phyloP scores from a whole-genome alignment of 106 monocot genomes.

The Alisma plantagoaquatica region DNA sequence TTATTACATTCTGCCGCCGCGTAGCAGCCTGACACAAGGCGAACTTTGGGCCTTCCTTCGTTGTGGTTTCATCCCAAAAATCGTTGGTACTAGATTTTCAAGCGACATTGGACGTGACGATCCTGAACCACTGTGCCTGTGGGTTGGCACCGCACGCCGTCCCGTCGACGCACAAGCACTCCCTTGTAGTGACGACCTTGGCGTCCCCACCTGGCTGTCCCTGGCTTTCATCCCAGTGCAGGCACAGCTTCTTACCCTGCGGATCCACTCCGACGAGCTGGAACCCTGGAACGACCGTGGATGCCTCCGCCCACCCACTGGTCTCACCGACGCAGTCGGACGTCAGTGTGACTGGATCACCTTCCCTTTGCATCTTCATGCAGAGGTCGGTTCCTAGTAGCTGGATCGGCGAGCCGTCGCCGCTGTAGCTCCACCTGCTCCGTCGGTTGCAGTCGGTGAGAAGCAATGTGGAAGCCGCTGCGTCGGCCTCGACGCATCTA shows the following conservation, averaged over 20 bases:
- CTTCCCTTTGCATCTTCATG: conserved; percentile 9
- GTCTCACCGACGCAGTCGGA: conserved; percentile 2
- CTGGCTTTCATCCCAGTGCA: conserved; percentile 14
- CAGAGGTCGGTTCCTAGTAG: conserved; percentile 9
- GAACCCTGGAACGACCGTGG: conserved; percentile 9
- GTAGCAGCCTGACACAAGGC: too few relatives aligned
- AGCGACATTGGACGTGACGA: conserved; percentile 20
- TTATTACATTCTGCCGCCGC: too few relatives aligned
- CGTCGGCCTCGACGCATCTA: conserved; percentile 14
- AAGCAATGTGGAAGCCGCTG: background rate
- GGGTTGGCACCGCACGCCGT: conserved; percentile 21
- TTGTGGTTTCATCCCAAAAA: too few relatives aligned
- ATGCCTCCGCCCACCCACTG: conserved; percentile 14
- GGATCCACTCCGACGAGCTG: conserved; percentile 5
- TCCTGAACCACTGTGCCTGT: conserved; percentile 32
- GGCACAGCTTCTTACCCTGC: conserved; percentile 15
- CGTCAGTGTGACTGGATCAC: conserved; percentile 8
- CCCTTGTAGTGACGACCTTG: background rate
- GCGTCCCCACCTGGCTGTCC: conserved; percentile 2
- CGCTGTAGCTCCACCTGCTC: conserved; percentile 19
- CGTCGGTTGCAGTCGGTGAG: conserved; percentile 18
- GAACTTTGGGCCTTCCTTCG: too few relatives aligned
- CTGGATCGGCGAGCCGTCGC: background rate
- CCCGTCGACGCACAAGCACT: conserved; percentile 21
- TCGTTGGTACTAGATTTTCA: too few relatives aligned